These are phyloP conservation scores for Astrephomene gubernaculifera DNA, from an alignment of 139 green algal genomes.

Conservation along the genomic window DNA sequence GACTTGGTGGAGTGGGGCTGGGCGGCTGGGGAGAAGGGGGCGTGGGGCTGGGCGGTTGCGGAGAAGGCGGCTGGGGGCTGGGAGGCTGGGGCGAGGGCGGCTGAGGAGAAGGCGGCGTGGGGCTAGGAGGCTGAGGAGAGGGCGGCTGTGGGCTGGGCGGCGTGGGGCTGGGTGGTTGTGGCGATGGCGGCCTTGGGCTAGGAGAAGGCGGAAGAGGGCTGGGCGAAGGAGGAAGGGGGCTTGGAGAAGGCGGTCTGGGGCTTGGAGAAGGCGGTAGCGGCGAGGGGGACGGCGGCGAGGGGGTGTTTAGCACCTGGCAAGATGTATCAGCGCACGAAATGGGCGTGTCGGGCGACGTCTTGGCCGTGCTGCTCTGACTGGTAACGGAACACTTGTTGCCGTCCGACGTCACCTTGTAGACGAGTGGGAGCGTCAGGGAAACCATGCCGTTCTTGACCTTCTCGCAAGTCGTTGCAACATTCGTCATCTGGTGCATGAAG, in stretches of 20 bases:
- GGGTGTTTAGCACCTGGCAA: neutral
- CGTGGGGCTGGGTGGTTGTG: neutral
- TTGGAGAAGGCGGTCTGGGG: neutral
- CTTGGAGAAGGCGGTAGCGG: neutral
- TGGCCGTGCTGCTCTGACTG: neutral
- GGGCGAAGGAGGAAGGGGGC: neutral
- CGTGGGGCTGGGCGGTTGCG: neutral
- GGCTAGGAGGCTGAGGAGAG: neutral
- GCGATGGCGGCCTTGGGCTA: neutral
- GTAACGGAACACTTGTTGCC: constrained; percentile 8
- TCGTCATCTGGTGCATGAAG: constrained; percentile 34
- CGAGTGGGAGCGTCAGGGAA: constrained; percentile 5
- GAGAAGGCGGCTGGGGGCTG: neutral
- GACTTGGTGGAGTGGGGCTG: too few species aligned
- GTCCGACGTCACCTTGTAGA: constrained; percentile 38
- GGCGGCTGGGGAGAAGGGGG: neutral
- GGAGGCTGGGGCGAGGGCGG: neutral
- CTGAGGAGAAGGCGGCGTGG: neutral
- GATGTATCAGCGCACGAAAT: neutral
- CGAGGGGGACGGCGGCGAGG: neutral
- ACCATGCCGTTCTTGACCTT: constrained; percentile 6
- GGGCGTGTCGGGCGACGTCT: constrained; percentile 3
- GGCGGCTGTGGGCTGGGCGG: neutral
- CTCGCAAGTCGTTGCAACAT: constrained; percentile 21
- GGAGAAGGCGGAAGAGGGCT: neutral